Base-by-base conservation (phyloP, 2,329 filamentous ascomycete genomes). In the Penicillium expansum region DNA sequence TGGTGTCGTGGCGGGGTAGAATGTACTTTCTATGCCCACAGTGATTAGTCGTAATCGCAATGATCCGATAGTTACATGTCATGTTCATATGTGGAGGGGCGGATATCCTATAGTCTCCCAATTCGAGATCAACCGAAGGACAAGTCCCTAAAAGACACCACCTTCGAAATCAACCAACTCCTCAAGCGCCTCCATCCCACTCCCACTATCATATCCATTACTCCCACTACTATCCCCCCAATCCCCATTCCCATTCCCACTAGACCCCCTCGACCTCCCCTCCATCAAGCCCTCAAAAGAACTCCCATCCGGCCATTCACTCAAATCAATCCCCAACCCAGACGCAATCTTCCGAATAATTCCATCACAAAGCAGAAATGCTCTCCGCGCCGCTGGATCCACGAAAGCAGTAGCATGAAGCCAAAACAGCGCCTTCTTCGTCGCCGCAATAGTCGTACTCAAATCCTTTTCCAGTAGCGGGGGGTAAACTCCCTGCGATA, bases 401-500 rank as follows among this genome's bases (percentile, higher is more conserved):
- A 70, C 65, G 11, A 51, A 32, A 6, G 68, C 68, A 55, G 77
- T 67, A 2, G 67, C 56, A 55, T 74, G 64, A 0, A 79, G 67
- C 75, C 75, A 78, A 22, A 55, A 56, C 6, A 77, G 58, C 2
- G 71, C 73, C 49, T 77, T 78, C 55, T 69, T 74, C 13, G 69
- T 61, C 13, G 68, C 59, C 0, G 48, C 43, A 10, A 76, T 45
- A 3, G 72, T 69, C 14, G 60, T 62, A 5, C 41, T 16, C 7
- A 66, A 33, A 45, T 67, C 63, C 6, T 62, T 65, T 24, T 69
- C 63, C 29, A 67, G 55, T 1, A 71, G 59, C 51, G 29, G 52
- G 6, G n/a, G 38, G 29, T 35, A 69, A 60, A 1, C 7, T 2
- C n/a, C n/a, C 20, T 13, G 20, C 1, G 44, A 11, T 2, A 27